Evolutionary conservation across 2,329 filamentous ascomycete species (phyloP).

Genomic region (Fusarium sp.): DNA sequence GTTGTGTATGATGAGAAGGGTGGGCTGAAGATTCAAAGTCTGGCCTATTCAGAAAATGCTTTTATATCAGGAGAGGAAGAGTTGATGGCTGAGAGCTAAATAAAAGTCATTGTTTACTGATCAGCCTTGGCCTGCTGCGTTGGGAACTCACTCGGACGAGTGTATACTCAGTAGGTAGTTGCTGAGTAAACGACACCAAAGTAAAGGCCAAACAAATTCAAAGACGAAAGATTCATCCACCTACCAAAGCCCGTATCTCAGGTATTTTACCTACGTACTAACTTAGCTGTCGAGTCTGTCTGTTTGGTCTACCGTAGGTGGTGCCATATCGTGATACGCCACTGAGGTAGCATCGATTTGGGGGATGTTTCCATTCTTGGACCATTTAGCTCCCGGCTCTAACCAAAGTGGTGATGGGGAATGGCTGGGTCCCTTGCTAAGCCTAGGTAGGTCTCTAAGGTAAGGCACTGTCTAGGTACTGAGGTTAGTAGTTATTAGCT

Average conservation of each 20-base stretch:
- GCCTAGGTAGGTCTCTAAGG: background rate
- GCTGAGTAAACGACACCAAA: background rate
- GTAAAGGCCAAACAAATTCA: background rate
- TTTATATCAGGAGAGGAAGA: background rate
- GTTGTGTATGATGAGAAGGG: conserved; percentile 64
- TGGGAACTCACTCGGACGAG: background rate
- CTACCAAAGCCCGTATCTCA: background rate
- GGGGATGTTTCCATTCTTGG: conserved; percentile 33
- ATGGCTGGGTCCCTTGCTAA: conserved; percentile 22
- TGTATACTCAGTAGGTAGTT: background rate
- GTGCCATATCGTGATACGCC: conserved; percentile 3
- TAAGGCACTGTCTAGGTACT: background rate
- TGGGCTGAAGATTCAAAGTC: conserved; percentile 45
- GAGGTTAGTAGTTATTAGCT: background rate
- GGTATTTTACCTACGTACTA: background rate
- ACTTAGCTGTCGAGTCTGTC: background rate
- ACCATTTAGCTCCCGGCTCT: conserved; percentile 29
- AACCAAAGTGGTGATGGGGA: conserved; percentile 18
- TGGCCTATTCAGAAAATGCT: background rate
- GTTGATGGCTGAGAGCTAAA: background rate
- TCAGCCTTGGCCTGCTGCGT: background rate
- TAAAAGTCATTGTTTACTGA: background rate
- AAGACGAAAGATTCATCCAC: background rate
- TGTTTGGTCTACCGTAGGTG: background rate
- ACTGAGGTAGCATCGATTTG: conserved; percentile 25